phyloP scores from a whole-genome alignment of 2,329 filamentous ascomycete species.

The Penicillium sp. region DNA sequence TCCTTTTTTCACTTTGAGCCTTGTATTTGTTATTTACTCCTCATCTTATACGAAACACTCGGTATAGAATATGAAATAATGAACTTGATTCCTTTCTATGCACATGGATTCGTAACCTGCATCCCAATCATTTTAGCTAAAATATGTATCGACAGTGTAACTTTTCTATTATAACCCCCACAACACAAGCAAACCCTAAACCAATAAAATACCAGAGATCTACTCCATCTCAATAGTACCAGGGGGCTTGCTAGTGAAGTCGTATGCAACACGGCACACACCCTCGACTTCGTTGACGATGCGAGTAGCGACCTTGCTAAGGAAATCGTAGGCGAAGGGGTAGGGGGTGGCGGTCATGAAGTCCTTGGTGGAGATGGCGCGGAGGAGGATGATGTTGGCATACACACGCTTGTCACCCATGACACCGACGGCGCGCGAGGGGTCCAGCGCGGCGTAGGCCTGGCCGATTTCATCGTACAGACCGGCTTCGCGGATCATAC shows the following conservation, averaged over 20 bases:
- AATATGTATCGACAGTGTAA: neutral
- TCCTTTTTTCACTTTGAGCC: neutral
- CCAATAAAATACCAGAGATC: neutral
- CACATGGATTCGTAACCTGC: conserved; percentile 14
- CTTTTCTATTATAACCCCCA: conserved; percentile 5
- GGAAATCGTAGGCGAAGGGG: conserved; percentile 62
- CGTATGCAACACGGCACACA: conserved; percentile 68
- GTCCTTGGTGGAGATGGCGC: conserved; percentile 57
- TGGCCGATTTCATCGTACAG: conserved; percentile 61
- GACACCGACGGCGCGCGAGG: conserved; percentile 59
- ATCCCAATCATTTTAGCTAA: conserved; percentile 6
- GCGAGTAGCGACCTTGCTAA: conserved; percentile 59
- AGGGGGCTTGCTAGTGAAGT: conserved; percentile 40
- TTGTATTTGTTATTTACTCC: neutral
- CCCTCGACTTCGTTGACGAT: conserved; percentile 76
- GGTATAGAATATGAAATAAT: neutral
- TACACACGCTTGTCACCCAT: conserved; percentile 64
- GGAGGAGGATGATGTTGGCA: conserved; percentile 42
- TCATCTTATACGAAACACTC: neutral
- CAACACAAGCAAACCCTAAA: neutral
- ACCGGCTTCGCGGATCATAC: conserved; percentile 44
- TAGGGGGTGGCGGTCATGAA: conserved; percentile 75
- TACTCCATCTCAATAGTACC: conserved; percentile 29
- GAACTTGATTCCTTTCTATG: conserved; percentile 12
- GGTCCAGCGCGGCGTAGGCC: conserved; percentile 66